A percentile compares a stretch with the other conserved stretches of the same genome.
These are phyloP conservation scores for Termitomyces sp. DNA, from an alignment of 768 basidiomycete species.

Conservation along the genomic window DNA sequence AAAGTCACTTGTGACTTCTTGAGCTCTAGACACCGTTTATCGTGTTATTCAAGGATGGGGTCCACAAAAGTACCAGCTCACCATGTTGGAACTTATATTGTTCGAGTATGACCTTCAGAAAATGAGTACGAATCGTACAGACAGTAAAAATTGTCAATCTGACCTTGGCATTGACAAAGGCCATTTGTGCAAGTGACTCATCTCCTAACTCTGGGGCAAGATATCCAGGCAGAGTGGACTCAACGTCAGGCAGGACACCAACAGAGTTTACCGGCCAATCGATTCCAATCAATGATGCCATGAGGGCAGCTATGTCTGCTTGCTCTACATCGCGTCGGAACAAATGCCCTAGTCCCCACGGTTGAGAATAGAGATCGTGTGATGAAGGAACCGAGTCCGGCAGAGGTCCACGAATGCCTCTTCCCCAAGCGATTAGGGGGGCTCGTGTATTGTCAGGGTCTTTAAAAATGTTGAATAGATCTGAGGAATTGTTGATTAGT, in stretches of 20 bases:
- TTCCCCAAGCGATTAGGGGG: conserved; percentile 79
- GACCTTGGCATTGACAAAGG: conserved; percentile 63
- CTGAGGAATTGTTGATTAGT: not conserved
- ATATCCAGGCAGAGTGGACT: conserved; percentile 55
- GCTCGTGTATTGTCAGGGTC: conserved; percentile 88
- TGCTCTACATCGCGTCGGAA: conserved; percentile 75
- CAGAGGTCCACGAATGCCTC: conserved; percentile 67
- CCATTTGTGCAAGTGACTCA: conserved; percentile 43
- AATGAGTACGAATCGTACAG: not conserved
- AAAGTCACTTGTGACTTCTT: conserved; percentile 53
- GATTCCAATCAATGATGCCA: conserved; percentile 68
- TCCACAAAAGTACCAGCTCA: conserved; percentile 20
- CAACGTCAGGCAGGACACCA: conserved; percentile 74
- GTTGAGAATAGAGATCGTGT: conserved; percentile 63
- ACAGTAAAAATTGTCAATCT: not conserved
- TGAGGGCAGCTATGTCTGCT: conserved; percentile 75
- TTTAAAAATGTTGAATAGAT: conserved; percentile 20
- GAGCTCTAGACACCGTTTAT: conserved; percentile 35
- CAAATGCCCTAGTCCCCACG: conserved; percentile 57
- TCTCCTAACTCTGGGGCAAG: conserved; percentile 42
- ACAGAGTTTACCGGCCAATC: conserved; percentile 81
- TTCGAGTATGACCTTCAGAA: conserved; percentile 57
- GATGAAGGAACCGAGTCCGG: conserved; percentile 51
- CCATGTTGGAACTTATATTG: conserved; percentile 77
- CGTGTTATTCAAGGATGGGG: not conserved